A percentile compares a stretch with the other conserved stretches of the same genome.
Evolutionary conservation across 2,329 filamentous ascomycete species (phyloP).

Genomic region (Neophaeococcomyces mojaviensis): DNA sequence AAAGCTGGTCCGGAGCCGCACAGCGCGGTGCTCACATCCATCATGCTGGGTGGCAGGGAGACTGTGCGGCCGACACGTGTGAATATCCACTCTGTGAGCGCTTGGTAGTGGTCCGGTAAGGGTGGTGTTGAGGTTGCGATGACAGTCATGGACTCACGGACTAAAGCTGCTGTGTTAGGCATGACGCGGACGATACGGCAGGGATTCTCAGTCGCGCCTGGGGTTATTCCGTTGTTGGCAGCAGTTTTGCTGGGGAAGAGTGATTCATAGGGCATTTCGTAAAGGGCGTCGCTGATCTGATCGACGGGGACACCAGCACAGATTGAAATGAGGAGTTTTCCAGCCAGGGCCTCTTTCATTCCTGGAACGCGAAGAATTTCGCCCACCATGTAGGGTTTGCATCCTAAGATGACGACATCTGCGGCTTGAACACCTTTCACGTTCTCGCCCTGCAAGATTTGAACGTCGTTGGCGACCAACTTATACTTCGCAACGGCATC

Average conservation of each 20-base stretch:
- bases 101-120: conserved; percentile 34
- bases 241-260: conserved; percentile 26
- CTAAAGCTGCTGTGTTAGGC: conserved; percentile 74
- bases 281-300: conserved; percentile 54
- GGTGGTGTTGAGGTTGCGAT: conserved; percentile 53
- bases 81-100: conserved; percentile 52
- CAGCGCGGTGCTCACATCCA: conserved; percentile 25
- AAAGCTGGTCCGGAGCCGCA: conserved; percentile 55
- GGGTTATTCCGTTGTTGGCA: background rate
- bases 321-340: conserved; percentile 76
- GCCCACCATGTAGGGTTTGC: conserved; percentile 69
- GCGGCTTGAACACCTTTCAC: conserved; percentile 57
- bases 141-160: conserved; percentile 76
- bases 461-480: conserved; percentile 42
- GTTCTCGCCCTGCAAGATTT: conserved; percentile 65
- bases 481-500: conserved; percentile 57
- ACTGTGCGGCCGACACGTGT: conserved; percentile 35
- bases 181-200: conserved; percentile 65
- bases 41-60: conserved; percentile 17
- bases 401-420: conserved; percentile 69
- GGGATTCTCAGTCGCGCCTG: conserved; percentile 20
- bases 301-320: conserved; percentile 66
- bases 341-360: conserved; percentile 64
- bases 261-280: conserved; percentile 40
- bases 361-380: conserved; percentile 53